Conservation (phyloP, 139 green algal genomes). For the Micractinium conductrix region DNA sequence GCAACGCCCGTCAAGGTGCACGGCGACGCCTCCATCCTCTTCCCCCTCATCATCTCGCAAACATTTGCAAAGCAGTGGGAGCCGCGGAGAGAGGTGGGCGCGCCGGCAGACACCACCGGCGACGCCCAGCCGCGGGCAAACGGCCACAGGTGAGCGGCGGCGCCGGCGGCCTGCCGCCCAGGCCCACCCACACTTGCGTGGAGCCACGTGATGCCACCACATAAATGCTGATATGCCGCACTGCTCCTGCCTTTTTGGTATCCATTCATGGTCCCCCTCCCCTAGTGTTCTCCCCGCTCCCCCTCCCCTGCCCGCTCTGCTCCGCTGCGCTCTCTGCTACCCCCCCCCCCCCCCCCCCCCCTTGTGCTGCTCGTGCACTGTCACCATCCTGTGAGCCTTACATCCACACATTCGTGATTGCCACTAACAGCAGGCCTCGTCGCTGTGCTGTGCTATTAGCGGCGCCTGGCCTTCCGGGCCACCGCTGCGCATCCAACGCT, state of each 20-base stretch:
- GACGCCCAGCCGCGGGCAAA: neutral
- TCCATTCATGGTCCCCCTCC: neutral
- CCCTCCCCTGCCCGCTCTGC: neutral
- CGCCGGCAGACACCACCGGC: neutral
- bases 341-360: too few relatives aligned
- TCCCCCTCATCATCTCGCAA: slow-evolving; percentile 94
- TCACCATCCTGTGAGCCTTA: too few relatives aligned
- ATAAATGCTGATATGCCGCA: neutral
- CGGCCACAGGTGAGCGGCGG: too few relatives aligned
- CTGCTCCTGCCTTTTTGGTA: neutral
- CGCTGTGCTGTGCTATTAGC: too few relatives aligned
- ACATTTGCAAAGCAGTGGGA: slow-evolving; percentile 83
- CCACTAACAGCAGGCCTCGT: too few relatives aligned
- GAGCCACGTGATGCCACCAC: too few relatives aligned
- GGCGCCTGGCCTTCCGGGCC: too few relatives aligned
- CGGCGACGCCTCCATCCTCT: slow-evolving; percentile 93
- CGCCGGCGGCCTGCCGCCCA: too few relatives aligned
- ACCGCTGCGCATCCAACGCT: too few relatives aligned
- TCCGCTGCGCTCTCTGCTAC: neutral
- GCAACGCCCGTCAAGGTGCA: slow-evolving; percentile 90
- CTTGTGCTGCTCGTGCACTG: too few relatives aligned
- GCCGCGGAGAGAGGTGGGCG: slow-evolving; percentile 41
- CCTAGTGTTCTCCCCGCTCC: neutral
- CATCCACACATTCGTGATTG: too few relatives aligned
- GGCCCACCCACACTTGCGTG: too few relatives aligned